Conservation (phyloP, 1,139 yeast species). For the Suhomyces taliae region DNA sequence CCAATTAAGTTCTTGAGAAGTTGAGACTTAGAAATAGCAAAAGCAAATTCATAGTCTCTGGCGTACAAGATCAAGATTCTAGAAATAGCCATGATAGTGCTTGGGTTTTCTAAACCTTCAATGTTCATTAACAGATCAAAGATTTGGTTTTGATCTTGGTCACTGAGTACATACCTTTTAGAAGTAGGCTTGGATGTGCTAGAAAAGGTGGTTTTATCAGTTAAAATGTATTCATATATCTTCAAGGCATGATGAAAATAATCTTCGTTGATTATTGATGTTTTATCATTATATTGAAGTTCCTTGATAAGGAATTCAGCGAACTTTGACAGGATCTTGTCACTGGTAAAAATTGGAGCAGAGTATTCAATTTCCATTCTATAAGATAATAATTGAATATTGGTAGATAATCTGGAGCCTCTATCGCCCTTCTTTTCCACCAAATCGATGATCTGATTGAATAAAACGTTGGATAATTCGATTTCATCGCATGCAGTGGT, state of each 20-base stretch:
- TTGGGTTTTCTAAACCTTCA: slow-evolving; percentile 39
- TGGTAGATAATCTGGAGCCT: slow-evolving; percentile 11
- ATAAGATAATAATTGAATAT: slow-evolving; percentile 10
- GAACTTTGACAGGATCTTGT: slow-evolving; percentile 29
- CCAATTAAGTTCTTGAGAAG: slow-evolving; percentile 23
- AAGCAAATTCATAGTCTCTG: slow-evolving; percentile 40
- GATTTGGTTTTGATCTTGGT: slow-evolving; percentile 31
- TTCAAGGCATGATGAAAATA: slow-evolving; percentile 55
- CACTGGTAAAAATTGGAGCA: slow-evolving; percentile 2
- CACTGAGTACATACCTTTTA: slow-evolving; percentile 23
- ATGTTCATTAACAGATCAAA: slow-evolving; percentile 45
- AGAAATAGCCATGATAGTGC: slow-evolving; percentile 51
- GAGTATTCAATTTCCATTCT: slow-evolving; percentile 12
- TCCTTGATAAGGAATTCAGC: slow-evolving; percentile 36
- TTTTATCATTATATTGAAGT: slow-evolving; percentile 17
- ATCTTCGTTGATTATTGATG: slow-evolving; percentile 28
- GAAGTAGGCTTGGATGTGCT: slow-evolving; percentile 15
- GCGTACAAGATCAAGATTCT: slow-evolving; percentile 56
- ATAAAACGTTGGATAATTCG: slow-evolving; percentile 10
- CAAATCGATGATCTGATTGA: slow-evolving; percentile 15
- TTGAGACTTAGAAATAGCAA: slow-evolving; percentile 43
- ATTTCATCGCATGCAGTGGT: slow-evolving; percentile 4
- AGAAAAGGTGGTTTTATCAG: slow-evolving; percentile 2
- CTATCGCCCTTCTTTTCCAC: slow-evolving; percentile 11
- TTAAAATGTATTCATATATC: slow-evolving; percentile 49